A percentile compares a stretch with the other conserved stretches of the same genome.
These are phyloP conservation scores for Trametes maxima DNA, from an alignment of 768 basidiomycete genomes.

Conservation along the genomic window DNA sequence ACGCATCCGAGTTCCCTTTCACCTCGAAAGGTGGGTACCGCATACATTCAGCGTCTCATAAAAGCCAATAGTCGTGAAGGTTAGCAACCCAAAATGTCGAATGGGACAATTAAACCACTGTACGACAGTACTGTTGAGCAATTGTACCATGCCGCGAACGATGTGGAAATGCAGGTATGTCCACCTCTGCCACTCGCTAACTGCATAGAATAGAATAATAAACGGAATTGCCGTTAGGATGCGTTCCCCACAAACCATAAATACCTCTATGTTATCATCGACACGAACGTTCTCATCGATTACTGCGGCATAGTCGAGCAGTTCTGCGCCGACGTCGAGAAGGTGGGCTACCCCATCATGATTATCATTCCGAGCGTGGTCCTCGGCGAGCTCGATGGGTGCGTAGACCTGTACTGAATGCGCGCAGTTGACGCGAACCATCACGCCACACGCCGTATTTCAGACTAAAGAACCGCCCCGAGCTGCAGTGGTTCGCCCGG, in stretches of 20 bases:
- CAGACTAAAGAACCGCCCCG: slow-evolving; percentile 45
- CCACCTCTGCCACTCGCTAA: neutral
- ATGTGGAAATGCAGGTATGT: slow-evolving; percentile 75
- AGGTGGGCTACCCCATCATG: slow-evolving; percentile 48
- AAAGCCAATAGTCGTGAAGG: neutral
- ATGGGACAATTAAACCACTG: slow-evolving; percentile 5
- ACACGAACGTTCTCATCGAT: slow-evolving; percentile 79
- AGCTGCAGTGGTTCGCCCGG: slow-evolving; percentile 64
- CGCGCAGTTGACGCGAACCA: neutral
- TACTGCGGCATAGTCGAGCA: slow-evolving; percentile 63
- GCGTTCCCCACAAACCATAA: slow-evolving; percentile 11
- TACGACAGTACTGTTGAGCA: slow-evolving; percentile 21
- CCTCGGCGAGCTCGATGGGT: slow-evolving; percentile 79
- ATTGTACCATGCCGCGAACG: slow-evolving; percentile 48
- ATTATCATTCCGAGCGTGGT: slow-evolving; percentile 76
- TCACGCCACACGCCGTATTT: neutral
- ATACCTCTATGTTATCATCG: slow-evolving; percentile 59
- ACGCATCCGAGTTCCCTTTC: no score
- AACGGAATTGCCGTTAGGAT: slow-evolving; percentile 15
- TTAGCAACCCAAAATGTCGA: slow-evolving; percentile 7
- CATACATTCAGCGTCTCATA: no score
- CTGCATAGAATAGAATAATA: neutral
- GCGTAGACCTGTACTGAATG: slow-evolving; percentile 23
- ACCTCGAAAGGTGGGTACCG: no score
- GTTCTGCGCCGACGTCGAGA: slow-evolving; percentile 66